These are phyloP conservation scores for Angomonas desouzai DNA, from an alignment of 208 protist species.

Conservation along the genomic window DNA sequence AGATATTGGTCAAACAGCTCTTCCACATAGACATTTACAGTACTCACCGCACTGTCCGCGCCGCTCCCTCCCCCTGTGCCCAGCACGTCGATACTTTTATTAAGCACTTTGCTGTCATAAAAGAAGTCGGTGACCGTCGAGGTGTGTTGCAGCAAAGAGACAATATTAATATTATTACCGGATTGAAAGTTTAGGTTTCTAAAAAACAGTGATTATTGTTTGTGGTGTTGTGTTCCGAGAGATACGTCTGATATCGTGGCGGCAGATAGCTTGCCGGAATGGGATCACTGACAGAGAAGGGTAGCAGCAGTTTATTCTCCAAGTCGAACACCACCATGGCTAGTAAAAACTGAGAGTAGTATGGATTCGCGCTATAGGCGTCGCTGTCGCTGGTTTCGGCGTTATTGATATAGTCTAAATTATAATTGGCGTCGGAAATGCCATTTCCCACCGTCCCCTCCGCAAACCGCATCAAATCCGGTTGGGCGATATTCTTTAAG, in stretches of 20 bases:
- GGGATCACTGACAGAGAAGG: conserved; percentile 27
- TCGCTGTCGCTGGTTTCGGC: conserved; percentile 1
- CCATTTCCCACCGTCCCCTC: not conserved
- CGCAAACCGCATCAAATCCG: not conserved
- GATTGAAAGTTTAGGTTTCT: conserved; percentile 22
- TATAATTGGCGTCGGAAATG: conserved; percentile 9
- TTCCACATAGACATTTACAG: conserved; percentile 30
- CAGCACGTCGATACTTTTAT: too few species aligned
- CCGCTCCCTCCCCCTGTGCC: too few species aligned
- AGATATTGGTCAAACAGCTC: conserved; percentile 22
- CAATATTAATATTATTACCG: conserved; percentile 42
- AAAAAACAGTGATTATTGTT: conserved; percentile 15
- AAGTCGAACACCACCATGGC: conserved; percentile 43
- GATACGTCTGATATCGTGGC: conserved; percentile 8
- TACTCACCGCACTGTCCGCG: too few species aligned
- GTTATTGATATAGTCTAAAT: not conserved
- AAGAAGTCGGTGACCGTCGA: conserved; percentile 44
- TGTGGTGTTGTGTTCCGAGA: conserved; percentile 16
- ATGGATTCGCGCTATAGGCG: conserved; percentile 10
- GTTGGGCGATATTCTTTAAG: not conserved
- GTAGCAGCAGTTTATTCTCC: conserved; percentile 23
- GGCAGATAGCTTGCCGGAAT: conserved; percentile 50
- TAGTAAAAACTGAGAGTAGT: conserved; percentile 46
- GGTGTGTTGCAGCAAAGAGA: conserved; percentile 44
- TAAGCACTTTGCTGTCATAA: conserved; percentile 13